Evolutionary conservation across 768 basidiomycete species (phyloP).

Genomic region (Tulasnella sp.): DNA sequence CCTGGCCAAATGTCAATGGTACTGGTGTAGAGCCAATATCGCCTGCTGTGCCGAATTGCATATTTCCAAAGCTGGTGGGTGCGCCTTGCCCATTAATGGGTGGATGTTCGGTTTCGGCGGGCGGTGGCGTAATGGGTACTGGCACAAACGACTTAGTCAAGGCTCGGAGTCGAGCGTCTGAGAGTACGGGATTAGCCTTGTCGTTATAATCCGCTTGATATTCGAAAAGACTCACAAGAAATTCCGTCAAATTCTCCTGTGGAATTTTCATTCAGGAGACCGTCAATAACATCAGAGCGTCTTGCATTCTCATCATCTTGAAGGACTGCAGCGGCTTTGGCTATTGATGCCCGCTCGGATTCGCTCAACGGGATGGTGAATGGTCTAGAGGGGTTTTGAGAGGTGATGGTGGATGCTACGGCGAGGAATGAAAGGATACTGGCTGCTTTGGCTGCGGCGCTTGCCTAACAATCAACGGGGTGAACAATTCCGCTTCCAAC

Average conservation of each 20-base stretch:
- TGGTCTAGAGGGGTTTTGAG: conserved; percentile 5
- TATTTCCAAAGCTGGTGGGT: not conserved
- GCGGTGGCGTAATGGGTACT: not conserved
- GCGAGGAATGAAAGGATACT: conserved; percentile 18
- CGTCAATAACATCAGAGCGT: conserved; percentile 46
- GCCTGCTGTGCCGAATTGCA: conserved; percentile 1
- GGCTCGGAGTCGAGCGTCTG: conserved; percentile 37
- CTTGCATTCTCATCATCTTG: conserved; percentile 46
- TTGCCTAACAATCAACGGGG: not conserved
- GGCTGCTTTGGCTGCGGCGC: not conserved
- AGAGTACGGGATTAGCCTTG: conserved; percentile 26
- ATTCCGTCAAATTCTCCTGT: conserved; percentile 53
- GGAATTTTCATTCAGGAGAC: conserved; percentile 44
- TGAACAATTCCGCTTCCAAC: not conserved
- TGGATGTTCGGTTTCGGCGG: not conserved
- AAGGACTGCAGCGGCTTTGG: conserved; percentile 46
- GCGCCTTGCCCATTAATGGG: not conserved
- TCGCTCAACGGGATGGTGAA: conserved; percentile 31
- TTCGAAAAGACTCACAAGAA: conserved; percentile 44
- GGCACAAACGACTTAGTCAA: conserved; percentile 27
- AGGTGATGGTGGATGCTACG: conserved; percentile 16
- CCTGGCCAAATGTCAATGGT: not conserved
- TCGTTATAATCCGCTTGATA: not conserved
- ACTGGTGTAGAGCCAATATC: not conserved
- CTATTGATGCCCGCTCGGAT: conserved; percentile 48